Percentiles rank a stretch among this genome's conserved stretches.
These are phyloP conservation scores for Eutrema japonicum DNA, from an alignment of 345 rosid genomes.

Conservation along the genomic window DNA sequence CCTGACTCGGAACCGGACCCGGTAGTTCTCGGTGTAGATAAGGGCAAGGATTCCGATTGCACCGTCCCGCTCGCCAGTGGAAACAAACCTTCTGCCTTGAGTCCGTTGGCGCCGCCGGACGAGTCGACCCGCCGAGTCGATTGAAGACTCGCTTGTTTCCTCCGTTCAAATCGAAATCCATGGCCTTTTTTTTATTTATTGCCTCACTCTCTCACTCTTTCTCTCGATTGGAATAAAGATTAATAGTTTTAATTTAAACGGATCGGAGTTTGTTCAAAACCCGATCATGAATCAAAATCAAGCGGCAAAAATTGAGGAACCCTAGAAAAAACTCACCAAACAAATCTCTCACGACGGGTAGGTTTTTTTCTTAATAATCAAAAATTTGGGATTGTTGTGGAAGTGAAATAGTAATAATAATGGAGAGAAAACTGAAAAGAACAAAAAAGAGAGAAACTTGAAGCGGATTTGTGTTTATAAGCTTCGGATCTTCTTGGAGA, in stretches of 20 bases:
- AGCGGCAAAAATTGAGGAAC: slow-evolving; percentile 22
- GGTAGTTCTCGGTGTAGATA: slow-evolving; percentile 78
- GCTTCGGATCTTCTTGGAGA: slow-evolving; percentile 28
- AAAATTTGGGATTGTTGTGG: slow-evolving; percentile 1
- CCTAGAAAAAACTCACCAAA: slow-evolving; percentile 32
- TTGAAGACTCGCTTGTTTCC: slow-evolving; percentile 75
- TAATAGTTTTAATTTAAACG: background rate
- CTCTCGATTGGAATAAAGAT: slow-evolving; percentile 4
- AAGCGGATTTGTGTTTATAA: slow-evolving; percentile 24
- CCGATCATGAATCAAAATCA: slow-evolving; percentile 11
- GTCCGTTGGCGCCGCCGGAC: slow-evolving; percentile 42
- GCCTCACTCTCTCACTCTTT: background rate
- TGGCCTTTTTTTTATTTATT: slow-evolving; percentile 12
- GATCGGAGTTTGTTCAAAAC: slow-evolving; percentile 6
- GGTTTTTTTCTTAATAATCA: background rate
- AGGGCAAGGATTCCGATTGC: slow-evolving; percentile 70
- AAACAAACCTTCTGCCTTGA: slow-evolving; percentile 70
- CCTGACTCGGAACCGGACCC: slow-evolving; percentile 44
- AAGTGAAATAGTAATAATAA: background rate
- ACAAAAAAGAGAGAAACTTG: background rate
- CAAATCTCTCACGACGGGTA: background rate
- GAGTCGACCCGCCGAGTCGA: slow-evolving; percentile 56
- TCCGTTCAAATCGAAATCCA: slow-evolving; percentile 76
- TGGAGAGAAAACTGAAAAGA: background rate
- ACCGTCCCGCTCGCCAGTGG: slow-evolving; percentile 90